Evolutionary conservation across 2,329 filamentous ascomycete species (phyloP).

Genomic region (Alternaria triticimaculans): DNA sequence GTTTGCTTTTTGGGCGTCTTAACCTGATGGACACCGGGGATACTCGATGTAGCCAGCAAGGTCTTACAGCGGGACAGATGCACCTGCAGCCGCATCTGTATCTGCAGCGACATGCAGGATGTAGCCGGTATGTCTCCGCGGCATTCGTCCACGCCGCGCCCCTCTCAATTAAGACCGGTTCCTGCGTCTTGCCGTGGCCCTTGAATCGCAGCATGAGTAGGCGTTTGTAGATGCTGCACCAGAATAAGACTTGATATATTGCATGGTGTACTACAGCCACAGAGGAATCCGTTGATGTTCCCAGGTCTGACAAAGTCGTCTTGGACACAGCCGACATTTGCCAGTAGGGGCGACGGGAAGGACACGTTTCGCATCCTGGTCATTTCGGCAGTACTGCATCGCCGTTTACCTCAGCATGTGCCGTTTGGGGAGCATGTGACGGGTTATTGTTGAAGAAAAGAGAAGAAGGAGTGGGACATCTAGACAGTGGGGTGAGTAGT

Average conservation of each 20-base stretch:
- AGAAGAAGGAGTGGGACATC: neutral
- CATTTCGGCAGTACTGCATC: neutral
- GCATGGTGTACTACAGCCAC: neutral
- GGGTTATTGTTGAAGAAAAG: neutral
- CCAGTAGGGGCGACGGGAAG: neutral
- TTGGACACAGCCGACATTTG: neutral
- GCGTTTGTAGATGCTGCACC: neutral
- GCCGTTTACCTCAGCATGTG: conserved; percentile 2
- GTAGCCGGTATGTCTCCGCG: conserved; percentile 3
- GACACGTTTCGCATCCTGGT: conserved; percentile 10
- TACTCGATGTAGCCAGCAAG: neutral
- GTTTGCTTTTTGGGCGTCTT: conserved; percentile 8
- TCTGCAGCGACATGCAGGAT: conserved; percentile 4
- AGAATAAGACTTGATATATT: conserved; percentile 1
- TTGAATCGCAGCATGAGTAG: neutral
- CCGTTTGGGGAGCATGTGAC: neutral
- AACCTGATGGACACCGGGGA: neutral
- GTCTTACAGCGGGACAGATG: neutral
- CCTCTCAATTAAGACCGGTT: neutral
- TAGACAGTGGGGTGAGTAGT: neutral
- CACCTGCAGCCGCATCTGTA: conserved; percentile 1
- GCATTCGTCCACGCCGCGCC: neutral
- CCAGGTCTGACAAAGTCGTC: neutral
- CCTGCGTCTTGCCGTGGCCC: neutral
- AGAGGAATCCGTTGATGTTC: neutral